Evolutionary conservation across 1,139 yeast genomes (phyloP), one percentile per base, ranked within the genome.

Genomic region (Lodderomyces pseudojiufengensis): DNA sequence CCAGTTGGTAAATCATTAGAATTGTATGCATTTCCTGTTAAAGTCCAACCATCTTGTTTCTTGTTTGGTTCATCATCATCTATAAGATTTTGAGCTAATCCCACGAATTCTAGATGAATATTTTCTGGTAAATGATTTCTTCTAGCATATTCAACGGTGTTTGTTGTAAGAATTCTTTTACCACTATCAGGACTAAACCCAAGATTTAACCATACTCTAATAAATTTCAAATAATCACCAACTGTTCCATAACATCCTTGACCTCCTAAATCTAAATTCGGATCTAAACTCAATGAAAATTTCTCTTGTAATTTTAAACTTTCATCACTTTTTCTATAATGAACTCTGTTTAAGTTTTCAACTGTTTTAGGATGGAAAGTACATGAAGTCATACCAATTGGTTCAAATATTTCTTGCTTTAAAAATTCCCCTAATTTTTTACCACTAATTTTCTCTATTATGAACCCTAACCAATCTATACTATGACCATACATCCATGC

Each of bases 31-130:
- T 83, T 83, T 18, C 84, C 84, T 54, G 80, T 78, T 52, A 92
- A 67, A 43, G 82, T 78, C 56, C 78, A 90, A 2, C 96, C 97
- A 46, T 81, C 83, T 18, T 92, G 92, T 30, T 80, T 77, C 12
- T 40, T 44, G 7, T 35, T 46, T n/a, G 45, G 43, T n/a, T 50
- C 52, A 24, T 52, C 50, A 18, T 55, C 49, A 9, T 42, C 48
- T 14, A 51, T 26, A 3, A 31, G n/a, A 37, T 41, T 44, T 12
- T 37, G 38, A 4, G 44, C 35, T 27, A 47, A 35, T 8, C 48
- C 46, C 15, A 37, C 35, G 29, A 59, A 52, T 13, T 48, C 50
- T 21, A 58, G 44, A 3, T 41, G 44, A 14, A 56, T 29, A 6
- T 53, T 55, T 1, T 50, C 48, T 0, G 73, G 66, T 35, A 69